Conservation (phyloP, 257 asterid species). For the Solanum gracilifrons region DNA sequence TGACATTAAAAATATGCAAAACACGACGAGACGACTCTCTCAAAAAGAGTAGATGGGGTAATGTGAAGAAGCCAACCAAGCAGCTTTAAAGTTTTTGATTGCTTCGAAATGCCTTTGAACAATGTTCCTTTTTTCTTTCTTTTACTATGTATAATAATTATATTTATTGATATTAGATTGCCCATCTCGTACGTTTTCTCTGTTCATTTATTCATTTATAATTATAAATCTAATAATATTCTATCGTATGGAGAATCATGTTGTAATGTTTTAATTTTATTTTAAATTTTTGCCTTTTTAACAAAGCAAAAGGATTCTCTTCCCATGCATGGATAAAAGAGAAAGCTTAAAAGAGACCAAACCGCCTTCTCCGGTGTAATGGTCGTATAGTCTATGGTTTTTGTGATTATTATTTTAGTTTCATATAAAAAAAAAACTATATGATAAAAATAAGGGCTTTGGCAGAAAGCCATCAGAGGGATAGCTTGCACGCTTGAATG, state of each 20-base stretch:
- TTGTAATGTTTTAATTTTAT: neutral
- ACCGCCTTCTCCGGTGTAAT: neutral
- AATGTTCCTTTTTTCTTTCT: conserved; percentile 9
- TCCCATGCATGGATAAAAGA: conserved; percentile 26
- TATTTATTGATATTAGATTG: conserved; percentile 6
- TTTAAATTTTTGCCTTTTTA: neutral
- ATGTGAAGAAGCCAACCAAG: conserved; percentile 18
- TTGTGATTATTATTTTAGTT: neutral
- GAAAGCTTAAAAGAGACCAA: conserved; percentile 18
- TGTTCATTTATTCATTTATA: conserved; percentile 5
- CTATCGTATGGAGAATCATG: neutral
- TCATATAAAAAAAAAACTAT: neutral
- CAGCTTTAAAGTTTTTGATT: conserved; percentile 18
- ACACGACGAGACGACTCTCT: conserved; percentile 11
- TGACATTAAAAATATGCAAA: neutral
- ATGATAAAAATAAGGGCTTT: neutral
- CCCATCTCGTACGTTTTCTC: conserved; percentile 32
- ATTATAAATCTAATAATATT: neutral
- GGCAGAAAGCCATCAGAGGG: neutral
- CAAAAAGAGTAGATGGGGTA: conserved; percentile 4
- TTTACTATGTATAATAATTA: neutral
- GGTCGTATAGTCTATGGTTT: neutral
- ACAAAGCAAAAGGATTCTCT: conserved; percentile 4
- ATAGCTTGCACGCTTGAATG: neutral
- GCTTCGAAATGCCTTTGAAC: conserved; percentile 23